Evolutionary conservation across 345 rosid species (phyloP).

Genomic region (Populus alba): DNA sequence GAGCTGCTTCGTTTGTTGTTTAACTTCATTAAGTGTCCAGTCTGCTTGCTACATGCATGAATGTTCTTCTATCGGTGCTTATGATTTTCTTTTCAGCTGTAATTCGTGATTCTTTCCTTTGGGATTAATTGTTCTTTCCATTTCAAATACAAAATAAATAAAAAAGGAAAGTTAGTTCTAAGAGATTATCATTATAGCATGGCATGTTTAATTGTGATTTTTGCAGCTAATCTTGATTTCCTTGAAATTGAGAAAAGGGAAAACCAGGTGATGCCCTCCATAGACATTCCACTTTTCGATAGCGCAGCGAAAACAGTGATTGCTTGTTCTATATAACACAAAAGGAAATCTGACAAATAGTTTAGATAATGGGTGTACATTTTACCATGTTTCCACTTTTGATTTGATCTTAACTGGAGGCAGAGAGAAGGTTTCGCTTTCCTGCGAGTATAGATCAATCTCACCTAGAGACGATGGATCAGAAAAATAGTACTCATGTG

Average conservation of each 20-base stretch:
- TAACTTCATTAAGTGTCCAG: neutral
- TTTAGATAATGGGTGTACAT: too few species aligned
- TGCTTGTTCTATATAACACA: too few species aligned
- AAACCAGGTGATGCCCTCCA: neutral
- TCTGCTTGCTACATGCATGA: neutral
- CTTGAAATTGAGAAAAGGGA: neutral
- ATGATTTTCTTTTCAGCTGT: neutral
- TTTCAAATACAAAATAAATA: neutral
- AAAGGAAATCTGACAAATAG: neutral
- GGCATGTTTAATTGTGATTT: neutral
- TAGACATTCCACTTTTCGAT: neutral
- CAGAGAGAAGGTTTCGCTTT: neutral
- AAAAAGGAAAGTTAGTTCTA: neutral
- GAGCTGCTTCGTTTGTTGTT: neutral
- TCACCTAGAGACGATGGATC: neutral
- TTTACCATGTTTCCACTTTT: neutral
- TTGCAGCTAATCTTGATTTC: neutral
- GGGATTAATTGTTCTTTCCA: neutral
- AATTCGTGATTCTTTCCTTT: neutral
- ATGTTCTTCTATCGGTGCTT: neutral
- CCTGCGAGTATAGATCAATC: neutral
- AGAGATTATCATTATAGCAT: neutral
- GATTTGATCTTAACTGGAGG: neutral
- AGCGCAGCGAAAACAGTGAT: neutral
- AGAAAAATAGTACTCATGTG: neutral